Conservation (phyloP, 345 rosid genomes). For the Eucalyptus virginea region DNA sequence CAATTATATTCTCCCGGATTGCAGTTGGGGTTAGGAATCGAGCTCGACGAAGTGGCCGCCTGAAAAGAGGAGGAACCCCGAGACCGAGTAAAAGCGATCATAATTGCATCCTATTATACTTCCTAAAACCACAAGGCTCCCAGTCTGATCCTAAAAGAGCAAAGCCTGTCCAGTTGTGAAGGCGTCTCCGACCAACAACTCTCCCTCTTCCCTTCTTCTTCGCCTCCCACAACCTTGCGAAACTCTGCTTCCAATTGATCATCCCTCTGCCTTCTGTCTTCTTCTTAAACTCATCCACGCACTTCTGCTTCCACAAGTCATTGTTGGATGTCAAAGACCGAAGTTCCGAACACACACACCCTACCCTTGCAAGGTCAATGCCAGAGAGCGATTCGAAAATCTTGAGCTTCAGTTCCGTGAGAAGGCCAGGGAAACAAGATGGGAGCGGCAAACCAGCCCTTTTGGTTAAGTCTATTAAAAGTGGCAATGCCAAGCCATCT, state of each 20-base stretch:
- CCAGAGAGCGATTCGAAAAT: background rate
- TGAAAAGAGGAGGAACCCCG: background rate
- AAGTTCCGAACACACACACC: background rate
- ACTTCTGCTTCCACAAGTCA: background rate
- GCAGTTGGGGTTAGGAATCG: background rate
- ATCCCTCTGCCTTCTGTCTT: background rate
- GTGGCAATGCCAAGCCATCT: constrained; percentile 26
- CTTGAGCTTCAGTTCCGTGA: background rate
- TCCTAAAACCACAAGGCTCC: background rate
- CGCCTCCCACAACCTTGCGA: background rate
- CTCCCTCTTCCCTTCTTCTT: background rate
- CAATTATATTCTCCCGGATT: background rate
- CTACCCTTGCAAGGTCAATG: background rate
- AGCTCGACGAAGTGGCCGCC: background rate
- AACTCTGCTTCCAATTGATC: background rate
- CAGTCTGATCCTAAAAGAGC: background rate
- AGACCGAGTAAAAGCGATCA: background rate
- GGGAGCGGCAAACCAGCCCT: background rate
- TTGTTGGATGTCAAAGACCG: background rate
- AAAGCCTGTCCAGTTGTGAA: background rate
- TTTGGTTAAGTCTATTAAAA: background rate
- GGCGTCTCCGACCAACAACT: background rate
- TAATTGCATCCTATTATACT: background rate
- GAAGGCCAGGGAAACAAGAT: background rate
- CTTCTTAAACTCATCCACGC: background rate